A percentile compares a stretch with the other conserved stretches of the same genome.
phyloP scores from a whole-genome alignment of 331 rosid genomes.

The Ulmus americana region DNA sequence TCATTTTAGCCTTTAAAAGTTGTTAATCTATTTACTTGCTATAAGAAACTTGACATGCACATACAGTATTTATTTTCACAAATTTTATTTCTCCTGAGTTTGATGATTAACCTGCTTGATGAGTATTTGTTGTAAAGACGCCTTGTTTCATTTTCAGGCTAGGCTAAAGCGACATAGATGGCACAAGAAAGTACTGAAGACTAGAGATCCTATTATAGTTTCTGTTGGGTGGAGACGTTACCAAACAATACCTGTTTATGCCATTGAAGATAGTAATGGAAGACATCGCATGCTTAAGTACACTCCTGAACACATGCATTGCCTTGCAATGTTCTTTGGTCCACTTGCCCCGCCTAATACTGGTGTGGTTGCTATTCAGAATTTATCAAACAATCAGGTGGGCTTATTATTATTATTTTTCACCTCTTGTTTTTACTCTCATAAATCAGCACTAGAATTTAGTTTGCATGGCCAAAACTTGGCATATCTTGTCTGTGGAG shows the following conservation, averaged over 20 bases:
- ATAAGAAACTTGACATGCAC: neutral
- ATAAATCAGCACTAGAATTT: neutral
- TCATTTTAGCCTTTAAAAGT: neutral
- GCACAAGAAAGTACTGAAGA: slow-evolving; percentile 86
- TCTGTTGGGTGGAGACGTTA: slow-evolving; percentile 97
- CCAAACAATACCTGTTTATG: slow-evolving; percentile 86
- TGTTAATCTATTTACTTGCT: neutral
- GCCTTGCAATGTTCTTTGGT: slow-evolving; percentile 92
- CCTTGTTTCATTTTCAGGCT: slow-evolving; percentile 38
- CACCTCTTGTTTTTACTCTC: neutral
- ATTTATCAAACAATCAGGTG: slow-evolving; percentile 76
- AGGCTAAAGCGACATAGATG: slow-evolving; percentile 88
- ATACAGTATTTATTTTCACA: neutral
- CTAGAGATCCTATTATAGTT: slow-evolving; percentile 78
- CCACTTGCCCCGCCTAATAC: slow-evolving; percentile 91
- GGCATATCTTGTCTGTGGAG: neutral
- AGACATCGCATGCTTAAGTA: slow-evolving; percentile 94
- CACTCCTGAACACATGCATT: slow-evolving; percentile 92
- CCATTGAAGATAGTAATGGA: slow-evolving; percentile 78
- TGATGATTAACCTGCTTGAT: neutral
- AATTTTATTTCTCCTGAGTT: neutral
- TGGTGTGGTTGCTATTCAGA: slow-evolving; percentile 84
- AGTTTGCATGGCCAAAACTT: neutral
- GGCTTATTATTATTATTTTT: neutral
- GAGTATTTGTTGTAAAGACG: neutral